Percentiles rank a stretch among this genome's conserved stretches.
phyloP scores from a whole-genome alignment of 192 early-diverging fungal species.

The Rhizophagus prolifer region DNA sequence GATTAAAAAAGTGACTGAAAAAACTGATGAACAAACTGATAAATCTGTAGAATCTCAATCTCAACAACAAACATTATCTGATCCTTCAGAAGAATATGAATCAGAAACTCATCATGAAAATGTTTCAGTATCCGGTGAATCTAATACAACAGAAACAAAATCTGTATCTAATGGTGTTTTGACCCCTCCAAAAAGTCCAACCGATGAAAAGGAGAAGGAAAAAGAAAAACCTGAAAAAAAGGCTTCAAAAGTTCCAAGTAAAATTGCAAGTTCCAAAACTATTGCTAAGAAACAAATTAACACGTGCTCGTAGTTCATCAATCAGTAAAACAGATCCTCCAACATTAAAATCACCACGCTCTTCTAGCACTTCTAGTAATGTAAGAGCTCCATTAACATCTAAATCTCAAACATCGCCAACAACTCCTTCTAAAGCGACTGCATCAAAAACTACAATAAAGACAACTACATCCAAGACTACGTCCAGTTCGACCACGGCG shows the following conservation, averaged over 20 bases:
- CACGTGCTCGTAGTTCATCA: slow-evolving; percentile 21
- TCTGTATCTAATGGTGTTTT: neutral
- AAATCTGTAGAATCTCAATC: neutral
- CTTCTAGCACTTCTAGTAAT: slow-evolving; percentile 10
- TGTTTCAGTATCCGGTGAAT: slow-evolving; percentile 16
- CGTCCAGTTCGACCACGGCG: neutral
- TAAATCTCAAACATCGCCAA: neutral
- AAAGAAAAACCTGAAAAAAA: neutral
- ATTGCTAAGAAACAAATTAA: neutral
- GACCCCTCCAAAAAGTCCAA: slow-evolving; percentile 31
- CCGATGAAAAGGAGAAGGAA: slow-evolving; percentile 21
- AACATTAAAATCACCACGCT: slow-evolving; percentile 3
- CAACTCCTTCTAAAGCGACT: neutral
- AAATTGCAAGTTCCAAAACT: slow-evolving; percentile 11
- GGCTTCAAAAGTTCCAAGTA: slow-evolving; percentile 3
- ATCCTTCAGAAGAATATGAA: neutral
- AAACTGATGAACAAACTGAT: neutral
- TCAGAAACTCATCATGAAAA: slow-evolving; percentile 1
- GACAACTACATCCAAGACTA: neutral
- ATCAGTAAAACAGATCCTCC: slow-evolving; percentile 1
- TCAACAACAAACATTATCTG: neutral
- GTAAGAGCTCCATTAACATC: neutral
- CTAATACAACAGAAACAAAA: neutral
- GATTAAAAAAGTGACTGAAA: neutral
- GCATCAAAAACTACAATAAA: neutral